phyloP scores from a whole-genome alignment of 1,139 yeast species.

The Yamadazyma triangularis region DNA sequence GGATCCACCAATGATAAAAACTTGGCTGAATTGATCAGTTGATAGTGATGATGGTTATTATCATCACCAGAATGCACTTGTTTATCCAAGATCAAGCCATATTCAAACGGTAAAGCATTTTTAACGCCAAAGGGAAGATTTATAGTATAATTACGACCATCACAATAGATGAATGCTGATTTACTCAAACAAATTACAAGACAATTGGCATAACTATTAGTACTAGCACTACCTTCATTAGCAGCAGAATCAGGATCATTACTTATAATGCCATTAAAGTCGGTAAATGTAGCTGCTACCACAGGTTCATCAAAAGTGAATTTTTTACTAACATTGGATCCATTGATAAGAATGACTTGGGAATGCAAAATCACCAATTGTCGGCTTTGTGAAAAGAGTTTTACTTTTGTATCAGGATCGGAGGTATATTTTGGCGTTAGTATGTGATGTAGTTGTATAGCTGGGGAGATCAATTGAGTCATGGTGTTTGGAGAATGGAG shows the following conservation, averaged over 20 bases:
- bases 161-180: constrained; percentile 54
- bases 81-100: constrained; percentile 61
- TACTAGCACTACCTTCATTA: no score
- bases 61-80: constrained; percentile 10
- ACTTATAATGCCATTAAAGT: constrained; percentile 18
- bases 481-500: no score
- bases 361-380: constrained; percentile 23
- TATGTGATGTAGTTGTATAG: no score
- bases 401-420: no score
- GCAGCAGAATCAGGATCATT: constrained; percentile 1
- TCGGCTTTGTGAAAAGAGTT: constrained; percentile 24
- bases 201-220: constrained; percentile 15
- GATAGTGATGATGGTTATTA: constrained; percentile 13
- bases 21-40: constrained; percentile 29
- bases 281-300: constrained; percentile 46
- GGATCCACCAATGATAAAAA: constrained; percentile 69
- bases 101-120: constrained; percentile 54
- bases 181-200: constrained; percentile 50
- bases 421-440: no score
- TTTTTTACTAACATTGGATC: constrained; percentile 45
- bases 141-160: constrained; percentile 54
- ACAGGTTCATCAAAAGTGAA: constrained; percentile 47
- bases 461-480: background rate
- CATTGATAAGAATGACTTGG: constrained; percentile 29
- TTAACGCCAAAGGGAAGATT: constrained; percentile 61